These are phyloP conservation scores for Arthrinium puccinioides DNA, from an alignment of 2,329 filamentous ascomycete species.

Conservation along the genomic window DNA sequence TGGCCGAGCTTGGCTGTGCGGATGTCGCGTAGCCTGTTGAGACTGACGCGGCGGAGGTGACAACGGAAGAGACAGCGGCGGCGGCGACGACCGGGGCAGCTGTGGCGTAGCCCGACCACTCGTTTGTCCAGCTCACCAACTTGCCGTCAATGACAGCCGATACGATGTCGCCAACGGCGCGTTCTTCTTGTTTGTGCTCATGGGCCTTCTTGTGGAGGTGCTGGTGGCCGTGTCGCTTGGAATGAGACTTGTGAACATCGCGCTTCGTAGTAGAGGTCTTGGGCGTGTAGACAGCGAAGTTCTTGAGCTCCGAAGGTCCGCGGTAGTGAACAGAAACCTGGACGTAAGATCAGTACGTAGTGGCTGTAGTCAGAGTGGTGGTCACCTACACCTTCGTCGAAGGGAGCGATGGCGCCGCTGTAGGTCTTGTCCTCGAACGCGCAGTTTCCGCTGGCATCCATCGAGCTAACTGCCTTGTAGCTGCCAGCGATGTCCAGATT, in stretches of 20 bases:
- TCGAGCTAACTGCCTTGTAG: conserved; percentile 58
- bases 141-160: conserved; percentile 52
- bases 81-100: conserved; percentile 11
- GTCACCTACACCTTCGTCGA: conserved; percentile 60
- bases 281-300: conserved; percentile 63
- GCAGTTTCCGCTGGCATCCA: conserved; percentile 51
- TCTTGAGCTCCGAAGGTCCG: conserved; percentile 51
- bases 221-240: conserved; percentile 39
- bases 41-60: conserved; percentile 7
- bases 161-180: conserved; percentile 37
- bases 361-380: neutral
- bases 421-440: conserved; percentile 43
- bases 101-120: conserved; percentile 10
- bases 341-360: conserved; percentile 6
- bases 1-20: conserved; percentile 9
- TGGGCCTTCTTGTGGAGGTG: conserved; percentile 40
- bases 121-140: conserved; percentile 50
- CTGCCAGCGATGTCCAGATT: conserved; percentile 52
- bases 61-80: conserved; percentile 10
- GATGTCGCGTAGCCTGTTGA: conserved; percentile 6
- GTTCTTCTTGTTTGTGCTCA: conserved; percentile 35
- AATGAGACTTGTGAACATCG: conserved; percentile 19
- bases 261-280: conserved; percentile 38
- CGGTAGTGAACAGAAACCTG: conserved; percentile 68
- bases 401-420: conserved; percentile 55